Base-by-base conservation (phyloP, 2,329 filamentous ascomycete genomes). In the Botryotinia globosa region DNA sequence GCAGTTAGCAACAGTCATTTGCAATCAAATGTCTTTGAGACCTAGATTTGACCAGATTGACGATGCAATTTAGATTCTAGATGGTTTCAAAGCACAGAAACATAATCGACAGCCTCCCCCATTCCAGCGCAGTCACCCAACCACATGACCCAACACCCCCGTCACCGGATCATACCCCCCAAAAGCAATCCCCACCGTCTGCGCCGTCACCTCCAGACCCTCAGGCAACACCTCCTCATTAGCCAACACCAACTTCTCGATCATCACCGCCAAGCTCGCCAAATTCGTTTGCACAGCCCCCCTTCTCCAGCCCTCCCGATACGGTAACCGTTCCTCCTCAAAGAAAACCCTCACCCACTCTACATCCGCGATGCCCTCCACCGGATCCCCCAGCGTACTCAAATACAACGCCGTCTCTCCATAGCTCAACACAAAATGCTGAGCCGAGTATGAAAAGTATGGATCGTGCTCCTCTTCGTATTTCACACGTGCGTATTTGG, bases 251-350 rank as follows among this genome's bases (percentile, higher is more conserved):
- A 94, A 85, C 81, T 93, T 94, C 77, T 97, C 84, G 2, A 96
- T 91, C 4, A 87, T 85, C 18, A 96, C 84, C 0, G 91, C 91
- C 85, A 96, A 87, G 14, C 97, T 86, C 70, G 82, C 89, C 5
- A 94, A 85, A 61, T 72, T 74, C 71, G 93, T 92, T 51, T 69
- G 66, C 56, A 12, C 16, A 12, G 14, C 2, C 22, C 44, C 48
- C 80, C 95, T 92, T 0, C 63, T 73, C 64, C 44, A 44, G 63
- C 51, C 70, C 10, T 63, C 68, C 63, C 29, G 34, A 54, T 69
- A 56, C 39, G 22, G 66, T 66, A 32, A n/a, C n/a, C 69, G 73
- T 62, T 22, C 67, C 72, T 32, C 64, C 68, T 56, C 63, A 65
- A 65, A 51, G 7, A 65, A 51, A 18, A 51, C 63, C 63, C 22